Evolutionary conservation across 345 rosid species (phyloP).

Genomic region (Citrus unshiu): DNA sequence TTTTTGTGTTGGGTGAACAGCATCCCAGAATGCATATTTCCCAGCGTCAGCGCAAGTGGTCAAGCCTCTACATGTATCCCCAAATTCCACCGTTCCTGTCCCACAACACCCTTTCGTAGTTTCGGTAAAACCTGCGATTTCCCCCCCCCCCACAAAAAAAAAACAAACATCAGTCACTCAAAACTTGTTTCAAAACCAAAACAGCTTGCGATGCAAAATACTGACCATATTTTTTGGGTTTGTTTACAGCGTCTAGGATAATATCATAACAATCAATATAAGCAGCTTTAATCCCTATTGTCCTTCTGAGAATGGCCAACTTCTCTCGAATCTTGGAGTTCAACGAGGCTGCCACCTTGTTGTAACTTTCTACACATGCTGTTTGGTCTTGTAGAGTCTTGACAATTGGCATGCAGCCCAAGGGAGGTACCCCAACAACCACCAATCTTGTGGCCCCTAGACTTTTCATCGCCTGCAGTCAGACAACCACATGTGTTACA

Average conservation of each 20-base stretch:
- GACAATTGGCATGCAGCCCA: conserved; percentile 86
- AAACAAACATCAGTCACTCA: not conserved
- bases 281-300: conserved; percentile 43
- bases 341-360: conserved; percentile 45
- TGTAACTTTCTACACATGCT: conserved; percentile 48
- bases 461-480: conserved; percentile 51
- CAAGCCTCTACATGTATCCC: conserved; percentile 63
- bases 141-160: too few relatives aligned
- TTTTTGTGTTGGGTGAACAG: conserved; percentile 76
- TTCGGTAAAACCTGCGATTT: conserved; percentile 50
- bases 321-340: conserved; percentile 48
- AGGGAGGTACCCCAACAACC: conserved; percentile 79
- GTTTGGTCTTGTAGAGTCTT: conserved; percentile 45
- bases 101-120: conserved; percentile 73
- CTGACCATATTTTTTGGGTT: conserved; percentile 58
- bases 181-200: not conserved
- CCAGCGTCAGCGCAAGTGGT: conserved; percentile 55
- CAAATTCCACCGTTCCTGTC: conserved; percentile 66
- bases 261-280: conserved; percentile 50
- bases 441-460: conserved; percentile 59
- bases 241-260: conserved; percentile 41
- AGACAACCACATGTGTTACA: not conserved
- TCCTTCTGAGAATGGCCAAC: conserved; percentile 24
- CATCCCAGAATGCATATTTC: conserved; percentile 76
- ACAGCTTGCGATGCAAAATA: not conserved